Evolutionary conservation across 2,329 filamentous ascomycete genomes (phyloP).

Genomic region (Cucurbitaria berberidis): DNA sequence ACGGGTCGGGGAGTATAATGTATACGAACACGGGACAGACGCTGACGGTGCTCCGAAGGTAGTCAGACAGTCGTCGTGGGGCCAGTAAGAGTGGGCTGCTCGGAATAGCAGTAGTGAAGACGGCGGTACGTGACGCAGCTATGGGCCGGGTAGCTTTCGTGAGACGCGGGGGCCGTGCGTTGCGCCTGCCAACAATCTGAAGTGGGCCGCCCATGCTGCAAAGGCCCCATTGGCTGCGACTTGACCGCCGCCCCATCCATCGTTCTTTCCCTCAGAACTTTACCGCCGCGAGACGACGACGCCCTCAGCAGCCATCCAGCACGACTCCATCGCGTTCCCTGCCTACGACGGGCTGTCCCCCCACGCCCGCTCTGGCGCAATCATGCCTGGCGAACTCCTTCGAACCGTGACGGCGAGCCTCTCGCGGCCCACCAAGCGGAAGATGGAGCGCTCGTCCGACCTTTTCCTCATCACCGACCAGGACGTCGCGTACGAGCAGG

Average conservation of each 20-base stretch:
- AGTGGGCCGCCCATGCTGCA: conserved; percentile 9
- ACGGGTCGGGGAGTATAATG: conserved; percentile 4
- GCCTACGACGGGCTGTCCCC: conserved; percentile 40
- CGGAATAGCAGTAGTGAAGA: conserved; percentile 9
- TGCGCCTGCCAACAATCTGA: conserved; percentile 23
- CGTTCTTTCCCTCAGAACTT: conserved; percentile 23
- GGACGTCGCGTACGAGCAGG: conserved; percentile 95
- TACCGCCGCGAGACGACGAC: conserved; percentile 34
- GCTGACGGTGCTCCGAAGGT: conserved; percentile 3
- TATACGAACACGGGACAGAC: conserved; percentile 3
- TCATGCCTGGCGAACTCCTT: conserved; percentile 54
- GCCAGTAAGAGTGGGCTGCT: conserved; percentile 10
- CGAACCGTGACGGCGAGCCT: conserved; percentile 45
- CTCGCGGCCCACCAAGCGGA: conserved; percentile 45
- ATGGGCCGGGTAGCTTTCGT: conserved; percentile 17
- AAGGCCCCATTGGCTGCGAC: conserved; percentile 12
- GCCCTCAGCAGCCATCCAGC: conserved; percentile 34
- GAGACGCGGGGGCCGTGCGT: conserved; percentile 18
- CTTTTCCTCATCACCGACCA: conserved; percentile 71
- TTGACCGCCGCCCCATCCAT: conserved; percentile 17
- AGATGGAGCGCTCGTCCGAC: conserved; percentile 44
- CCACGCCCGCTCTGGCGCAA: conserved; percentile 39
- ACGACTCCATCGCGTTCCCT: conserved; percentile 26
- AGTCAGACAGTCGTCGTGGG: conserved; percentile 7
- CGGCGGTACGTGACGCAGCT: conserved; percentile 28